A percentile compares a stretch with the other conserved stretches of the same genome.
phyloP scores from a whole-genome alignment of 495 filamentous ascomycete genomes.

The Penicillium cinerascens region DNA sequence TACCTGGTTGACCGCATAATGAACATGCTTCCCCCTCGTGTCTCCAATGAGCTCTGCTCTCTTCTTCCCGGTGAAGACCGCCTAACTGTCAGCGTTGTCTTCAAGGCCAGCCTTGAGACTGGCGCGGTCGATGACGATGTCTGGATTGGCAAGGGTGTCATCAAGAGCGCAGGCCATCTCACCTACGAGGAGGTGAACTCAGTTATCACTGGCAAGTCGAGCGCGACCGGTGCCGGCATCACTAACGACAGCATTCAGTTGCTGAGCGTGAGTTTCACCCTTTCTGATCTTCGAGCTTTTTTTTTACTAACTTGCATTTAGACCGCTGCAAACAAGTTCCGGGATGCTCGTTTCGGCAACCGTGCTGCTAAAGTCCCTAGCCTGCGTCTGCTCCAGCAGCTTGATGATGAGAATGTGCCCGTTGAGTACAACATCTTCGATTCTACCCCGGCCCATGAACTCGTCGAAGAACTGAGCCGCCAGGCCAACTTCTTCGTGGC shows the following conservation, averaged over 20 bases:
- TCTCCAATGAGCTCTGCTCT: constrained; percentile 84
- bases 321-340: constrained; percentile 80
- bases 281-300: not conserved
- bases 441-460: constrained; percentile 80
- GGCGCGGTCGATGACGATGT: constrained; percentile 73
- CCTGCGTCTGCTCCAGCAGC: constrained; percentile 81
- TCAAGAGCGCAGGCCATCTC: constrained; percentile 84
- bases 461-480: constrained; percentile 91
- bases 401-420: constrained; percentile 98
- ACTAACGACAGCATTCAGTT: constrained; percentile 68
- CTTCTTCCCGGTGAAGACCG: constrained; percentile 82
- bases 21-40: constrained; percentile 80
- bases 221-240: constrained; percentile 56
- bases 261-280: constrained; percentile 61
- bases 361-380: constrained; percentile 73
- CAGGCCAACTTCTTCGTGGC: constrained; percentile 88
- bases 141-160: constrained; percentile 91
- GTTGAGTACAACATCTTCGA: constrained; percentile 96
- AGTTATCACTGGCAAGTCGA: constrained; percentile 59
- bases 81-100: constrained; percentile 87
- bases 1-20: constrained; percentile 89
- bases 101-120: constrained; percentile 75
- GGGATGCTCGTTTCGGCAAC: constrained; percentile 77
- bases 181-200: constrained; percentile 81
- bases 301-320: constrained; percentile 23